Conservation (phyloP, 805 yeast genomes). For the Saturnispora besseyi region DNA sequence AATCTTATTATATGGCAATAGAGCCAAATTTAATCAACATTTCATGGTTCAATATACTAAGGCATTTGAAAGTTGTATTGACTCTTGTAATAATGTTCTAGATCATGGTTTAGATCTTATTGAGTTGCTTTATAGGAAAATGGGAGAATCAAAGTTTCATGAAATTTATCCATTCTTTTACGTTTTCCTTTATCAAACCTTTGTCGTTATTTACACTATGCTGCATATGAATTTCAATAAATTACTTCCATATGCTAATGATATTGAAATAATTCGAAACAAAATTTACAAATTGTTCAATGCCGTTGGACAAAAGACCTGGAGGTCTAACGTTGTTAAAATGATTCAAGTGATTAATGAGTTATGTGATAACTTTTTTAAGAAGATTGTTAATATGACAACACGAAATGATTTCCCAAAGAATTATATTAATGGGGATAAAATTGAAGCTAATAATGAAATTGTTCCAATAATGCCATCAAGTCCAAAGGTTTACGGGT, state of each 20-base stretch:
- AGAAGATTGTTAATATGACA: constrained; percentile 5
- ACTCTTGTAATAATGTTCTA: constrained; percentile 32
- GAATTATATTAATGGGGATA: not conserved
- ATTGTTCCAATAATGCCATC: not conserved
- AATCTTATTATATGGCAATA: constrained; percentile 38
- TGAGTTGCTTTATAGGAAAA: constrained; percentile 23
- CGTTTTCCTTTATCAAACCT: constrained; percentile 42
- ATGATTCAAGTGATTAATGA: constrained; percentile 27
- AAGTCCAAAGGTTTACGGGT: not conserved
- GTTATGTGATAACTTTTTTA: constrained; percentile 26
- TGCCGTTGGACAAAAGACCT: constrained; percentile 18
- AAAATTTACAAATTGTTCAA: constrained; percentile 26
- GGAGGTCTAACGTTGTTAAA: constrained; percentile 26
- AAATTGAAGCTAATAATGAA: not conserved
- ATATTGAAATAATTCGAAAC: constrained; percentile 20
- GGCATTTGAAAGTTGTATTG: constrained; percentile 31
- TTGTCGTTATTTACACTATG: constrained; percentile 41
- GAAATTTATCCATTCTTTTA: constrained; percentile 38
- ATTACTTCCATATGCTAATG: constrained; percentile 20
- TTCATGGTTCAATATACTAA: constrained; percentile 32
- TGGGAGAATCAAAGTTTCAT: constrained; percentile 26
- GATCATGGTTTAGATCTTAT: constrained; percentile 30
- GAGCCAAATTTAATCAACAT: constrained; percentile 45
- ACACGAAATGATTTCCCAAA: not conserved
- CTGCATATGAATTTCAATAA: constrained; percentile 35